Percentiles rank a stretch among this genome's conserved stretches.
Evolutionary conservation across 2,329 filamentous ascomycete genomes (phyloP).

Genomic region (Fusarium bactridioides): DNA sequence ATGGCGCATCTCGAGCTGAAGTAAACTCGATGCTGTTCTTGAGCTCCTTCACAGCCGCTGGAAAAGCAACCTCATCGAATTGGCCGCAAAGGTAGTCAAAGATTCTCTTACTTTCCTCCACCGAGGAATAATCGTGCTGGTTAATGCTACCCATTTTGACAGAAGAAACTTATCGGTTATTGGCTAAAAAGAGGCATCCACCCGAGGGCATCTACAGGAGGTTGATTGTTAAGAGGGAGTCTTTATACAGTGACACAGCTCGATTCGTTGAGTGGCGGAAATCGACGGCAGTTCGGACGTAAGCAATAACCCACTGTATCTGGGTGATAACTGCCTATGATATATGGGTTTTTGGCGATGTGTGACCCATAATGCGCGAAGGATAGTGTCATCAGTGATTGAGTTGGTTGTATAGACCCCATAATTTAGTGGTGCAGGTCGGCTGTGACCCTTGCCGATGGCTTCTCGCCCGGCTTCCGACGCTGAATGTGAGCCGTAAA

Average conservation of each 20-base stretch:
- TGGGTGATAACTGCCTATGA: not conserved
- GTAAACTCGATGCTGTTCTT: constrained; percentile 45
- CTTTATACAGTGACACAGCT: constrained; percentile 17
- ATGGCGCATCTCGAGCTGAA: constrained; percentile 47
- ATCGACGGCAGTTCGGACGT: constrained; percentile 2
- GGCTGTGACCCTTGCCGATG: constrained; percentile 17
- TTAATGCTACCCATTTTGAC: constrained; percentile 25
- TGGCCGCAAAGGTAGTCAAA: constrained; percentile 29
- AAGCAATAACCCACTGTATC: not conserved
- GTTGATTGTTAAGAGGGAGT: constrained; percentile 2
- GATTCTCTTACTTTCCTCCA: constrained; percentile 33
- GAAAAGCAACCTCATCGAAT: constrained; percentile 43
- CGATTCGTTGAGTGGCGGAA: not conserved
- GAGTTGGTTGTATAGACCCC: not conserved
- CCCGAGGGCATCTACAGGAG: not conserved
- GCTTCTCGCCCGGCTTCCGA: constrained; percentile 18
- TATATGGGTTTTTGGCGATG: not conserved
- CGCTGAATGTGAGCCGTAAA: not conserved
- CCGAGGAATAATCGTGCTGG: constrained; percentile 29
- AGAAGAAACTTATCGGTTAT: not conserved
- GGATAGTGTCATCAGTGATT: not conserved
- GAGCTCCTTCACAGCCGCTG: constrained; percentile 39
- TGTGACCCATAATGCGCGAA: not conserved
- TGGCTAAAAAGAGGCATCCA: not conserved
- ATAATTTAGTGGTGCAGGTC: constrained; percentile 2